A percentile compares a stretch with the other conserved stretches of the same genome.
Conservation (phyloP, 1,284 basidiomycete genomes). For the Athelia psychrophila region DNA sequence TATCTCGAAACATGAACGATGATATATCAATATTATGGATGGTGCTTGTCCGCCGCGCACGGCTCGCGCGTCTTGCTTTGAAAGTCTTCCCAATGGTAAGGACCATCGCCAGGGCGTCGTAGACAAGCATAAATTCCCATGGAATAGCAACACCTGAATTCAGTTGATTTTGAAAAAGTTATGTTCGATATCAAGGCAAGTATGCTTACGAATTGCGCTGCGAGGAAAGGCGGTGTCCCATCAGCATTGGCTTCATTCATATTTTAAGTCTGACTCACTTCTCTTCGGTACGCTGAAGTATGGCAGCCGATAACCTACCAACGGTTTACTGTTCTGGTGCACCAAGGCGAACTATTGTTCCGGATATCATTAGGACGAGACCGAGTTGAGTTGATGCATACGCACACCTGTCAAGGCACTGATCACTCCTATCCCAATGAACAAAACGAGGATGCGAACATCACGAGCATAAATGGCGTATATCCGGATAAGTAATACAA, state of each 20-base stretch:
- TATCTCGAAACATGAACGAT: not conserved
- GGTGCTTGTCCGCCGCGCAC: not conserved
- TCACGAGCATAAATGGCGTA: constrained; percentile 38
- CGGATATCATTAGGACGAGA: too few relatives aligned
- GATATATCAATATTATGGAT: not conserved
- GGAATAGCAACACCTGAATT: constrained; percentile 31
- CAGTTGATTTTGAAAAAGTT: too few relatives aligned
- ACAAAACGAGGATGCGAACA: constrained; percentile 22
- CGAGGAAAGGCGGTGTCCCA: not conserved
- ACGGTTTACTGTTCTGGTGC: constrained; percentile 23
- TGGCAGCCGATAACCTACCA: constrained; percentile 12
- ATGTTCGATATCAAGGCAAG: not conserved
- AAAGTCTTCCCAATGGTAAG: constrained; percentile 32
- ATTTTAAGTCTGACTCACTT: constrained; percentile 23
- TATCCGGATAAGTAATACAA: constrained; percentile 35
- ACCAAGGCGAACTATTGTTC: constrained; percentile 8
- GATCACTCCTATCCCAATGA: constrained; percentile 25
- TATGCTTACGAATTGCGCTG: constrained; percentile 26
- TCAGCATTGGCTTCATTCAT: not conserved
- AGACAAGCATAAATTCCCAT: constrained; percentile 41
- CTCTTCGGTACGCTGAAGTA: constrained; percentile 22
- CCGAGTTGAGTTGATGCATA: constrained; percentile 11
- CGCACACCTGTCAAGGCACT: constrained; percentile 20
- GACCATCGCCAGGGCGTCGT: constrained; percentile 34
- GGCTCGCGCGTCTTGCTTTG: not conserved